Evolutionary conservation across 2,329 filamentous ascomycete genomes (phyloP), one percentile per base, ranked within the genome.

Genomic region (Xylaria sp.): DNA sequence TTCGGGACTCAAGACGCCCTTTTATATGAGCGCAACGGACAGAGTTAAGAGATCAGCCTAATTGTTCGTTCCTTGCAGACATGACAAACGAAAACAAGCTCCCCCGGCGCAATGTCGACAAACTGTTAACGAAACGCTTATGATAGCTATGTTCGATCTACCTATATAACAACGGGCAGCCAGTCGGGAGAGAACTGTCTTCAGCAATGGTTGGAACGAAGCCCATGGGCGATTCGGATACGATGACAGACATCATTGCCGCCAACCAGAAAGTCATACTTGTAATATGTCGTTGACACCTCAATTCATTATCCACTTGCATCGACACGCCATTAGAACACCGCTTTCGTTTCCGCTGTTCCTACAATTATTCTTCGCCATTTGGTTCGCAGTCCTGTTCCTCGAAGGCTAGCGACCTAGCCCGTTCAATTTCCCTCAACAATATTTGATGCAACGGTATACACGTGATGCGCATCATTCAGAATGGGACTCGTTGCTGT

Each of bases 231-330:
- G 55, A 63, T 8, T 57, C 57, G 42, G 66, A 53, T 58, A 42
- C 59, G 49, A 61, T 59, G 55, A 62, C 63, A 59, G 57, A 57
- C 54, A 44, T 58, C 47, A 63, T 37, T 57, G 52, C 60, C 54
- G 59, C 58, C 50, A 56, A 19, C 30, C 37, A 39, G 42, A 30
- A 37, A 35, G 16, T 18, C 57, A 53, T 59, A 37, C 58, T 59
- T 58, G 52, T 57, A 59, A 48, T 58, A 62, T 63, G 53, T 55
- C 23, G 58, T 58, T 59, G 16, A 35, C 23, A 49, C 46, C 52
- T 54, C 59, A 52, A 59, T 65, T 56, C 61, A 65, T 55, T 62
- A 53, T 50, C 23, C 51, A 23, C 47, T 23, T 47, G 48, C 18
- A 53, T 53, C 47, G 52, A 2, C 39, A 35, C 48, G 11, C 50